A percentile compares a stretch with the other conserved stretches of the same genome.
Conservation (phyloP, 176 grass and related monocot genomes). For the Alloteropsis semialata region DNA sequence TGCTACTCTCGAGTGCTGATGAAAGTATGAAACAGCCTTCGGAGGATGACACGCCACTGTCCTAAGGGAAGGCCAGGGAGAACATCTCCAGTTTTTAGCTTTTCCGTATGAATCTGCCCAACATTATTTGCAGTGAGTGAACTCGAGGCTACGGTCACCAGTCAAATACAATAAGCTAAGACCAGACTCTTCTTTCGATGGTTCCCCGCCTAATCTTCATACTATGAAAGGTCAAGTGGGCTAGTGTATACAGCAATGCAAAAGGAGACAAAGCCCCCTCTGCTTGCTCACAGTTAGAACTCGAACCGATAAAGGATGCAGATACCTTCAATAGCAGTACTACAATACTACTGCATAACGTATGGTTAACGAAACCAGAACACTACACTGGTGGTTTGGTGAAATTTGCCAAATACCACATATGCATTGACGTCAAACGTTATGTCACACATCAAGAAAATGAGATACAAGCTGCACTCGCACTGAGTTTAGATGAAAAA, state of each 20-base stretch:
- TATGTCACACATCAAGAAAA: neutral
- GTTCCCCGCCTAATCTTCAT: neutral
- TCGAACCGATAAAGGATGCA: neutral
- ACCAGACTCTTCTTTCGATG: constrained; percentile 19
- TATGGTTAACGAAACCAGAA: neutral
- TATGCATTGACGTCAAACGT: neutral
- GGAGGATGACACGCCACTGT: neutral
- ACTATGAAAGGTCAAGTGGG: neutral
- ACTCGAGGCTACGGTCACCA: neutral
- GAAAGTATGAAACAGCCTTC: constrained; percentile 21
- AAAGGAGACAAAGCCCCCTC: neutral
- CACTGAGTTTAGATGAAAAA: neutral
- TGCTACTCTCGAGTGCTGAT: neutral
- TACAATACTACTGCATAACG: neutral
- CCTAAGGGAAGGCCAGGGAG: neutral
- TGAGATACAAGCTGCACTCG: neutral
- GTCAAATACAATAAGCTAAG: neutral
- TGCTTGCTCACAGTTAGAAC: neutral
- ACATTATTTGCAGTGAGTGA: neutral
- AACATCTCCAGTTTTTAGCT: neutral
- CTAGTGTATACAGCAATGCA: neutral
- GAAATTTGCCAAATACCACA: neutral
- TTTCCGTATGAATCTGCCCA: neutral
- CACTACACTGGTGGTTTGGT: neutral
- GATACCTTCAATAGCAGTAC: neutral